Evolutionary conservation across 2,329 filamentous ascomycete genomes (phyloP), one percentile per base, ranked within the genome.

Genomic region (Coniella vitis): DNA sequence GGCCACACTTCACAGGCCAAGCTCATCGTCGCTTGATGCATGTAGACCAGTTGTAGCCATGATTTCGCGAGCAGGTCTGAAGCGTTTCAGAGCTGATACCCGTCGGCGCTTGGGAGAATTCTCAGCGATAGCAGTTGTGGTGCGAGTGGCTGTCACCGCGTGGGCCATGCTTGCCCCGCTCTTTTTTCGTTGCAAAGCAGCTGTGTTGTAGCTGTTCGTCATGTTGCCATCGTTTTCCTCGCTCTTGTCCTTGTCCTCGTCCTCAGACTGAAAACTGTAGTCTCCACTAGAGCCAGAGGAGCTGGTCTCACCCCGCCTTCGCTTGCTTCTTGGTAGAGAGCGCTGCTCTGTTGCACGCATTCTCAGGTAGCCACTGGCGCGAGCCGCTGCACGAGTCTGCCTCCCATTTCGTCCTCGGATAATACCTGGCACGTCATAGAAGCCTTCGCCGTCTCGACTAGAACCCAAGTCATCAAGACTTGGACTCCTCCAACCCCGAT

Each of bases 11-110:
- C 14, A 51, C 21, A 51, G 48, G 37, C 51, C 51, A 25, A 53
- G 51, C 40, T 53, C 51, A 37, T 53, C 51, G 36, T 51, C 48
- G 48, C 51, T 53, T 35, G 35, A 36, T 3, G 42, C 51, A n/a
- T 36, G 44, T 20, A 20, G 48, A 40, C 44, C 32, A 29, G 34
- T 29, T 10, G 51, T 41, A 13, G 51, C 51, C 32, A 48, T 43
- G n/a, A 32, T 48, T 37, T 44, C 40, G 44, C 42, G 16, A 35
- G 48, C 41, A 14, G 40, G 20, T 14, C 41, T 43, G 38, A 12
- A 35, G 22, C 44, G 51, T 48, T 48, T 47, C 45, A 51, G 21
- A 7, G 44, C 45, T 25, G 29, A 34, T n/a, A 41, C 45, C n/a
- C 38, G 45, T 29, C 51, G 51, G 46, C 48, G 51, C 38, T 45